Percentiles rank a stretch among this genome's conserved stretches.
These are phyloP conservation scores for Chytriomyces sp. DNA, from an alignment of 192 early-diverging fungal genomes.

Conservation along the genomic window DNA sequence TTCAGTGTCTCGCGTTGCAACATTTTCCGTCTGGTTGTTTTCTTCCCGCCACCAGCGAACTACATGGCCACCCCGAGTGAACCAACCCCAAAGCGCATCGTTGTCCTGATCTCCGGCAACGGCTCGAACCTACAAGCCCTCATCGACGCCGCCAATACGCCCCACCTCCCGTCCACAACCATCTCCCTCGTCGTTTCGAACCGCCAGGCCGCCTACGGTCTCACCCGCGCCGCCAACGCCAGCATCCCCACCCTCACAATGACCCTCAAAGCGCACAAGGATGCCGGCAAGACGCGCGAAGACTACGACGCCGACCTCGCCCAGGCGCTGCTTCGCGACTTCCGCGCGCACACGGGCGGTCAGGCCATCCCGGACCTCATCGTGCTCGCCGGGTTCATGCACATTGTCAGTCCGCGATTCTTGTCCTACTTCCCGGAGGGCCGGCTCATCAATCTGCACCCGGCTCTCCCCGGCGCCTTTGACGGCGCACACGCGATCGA, in stretches of 20 bases:
- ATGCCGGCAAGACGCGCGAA: conserved; percentile 75
- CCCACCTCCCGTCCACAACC: conserved; percentile 47
- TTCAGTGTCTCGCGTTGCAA: conserved; percentile 50
- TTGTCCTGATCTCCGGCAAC: conserved; percentile 93
- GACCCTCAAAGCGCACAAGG: conserved; percentile 84
- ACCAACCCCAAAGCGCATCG: conserved; percentile 51
- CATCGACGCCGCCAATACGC: conserved; percentile 69
- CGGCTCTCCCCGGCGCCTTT: conserved; percentile 95
- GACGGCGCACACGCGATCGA: conserved; percentile 97
- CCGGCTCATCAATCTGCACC: conserved; percentile 93
- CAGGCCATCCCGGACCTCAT: conserved; percentile 71
- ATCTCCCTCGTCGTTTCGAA: conserved; percentile 93
- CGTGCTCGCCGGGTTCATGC: conserved; percentile 98
- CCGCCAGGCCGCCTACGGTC: conserved; percentile 79
- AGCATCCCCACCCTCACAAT: conserved; percentile 81
- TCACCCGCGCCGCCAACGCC: conserved; percentile 80
- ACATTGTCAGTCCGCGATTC: conserved; percentile 89
- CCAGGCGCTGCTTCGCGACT: conserved; percentile 53
- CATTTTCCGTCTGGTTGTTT: not conserved
- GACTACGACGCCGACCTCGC: conserved; percentile 93
- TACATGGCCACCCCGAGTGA: not conserved
- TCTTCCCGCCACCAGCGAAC: not conserved
- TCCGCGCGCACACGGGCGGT: not conserved
- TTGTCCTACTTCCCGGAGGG: conserved; percentile 65
- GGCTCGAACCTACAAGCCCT: conserved; percentile 97